A percentile compares a stretch with the other conserved stretches of the same genome.
Evolutionary conservation across 83 land plant genomes (phyloP).

Genomic region (Isoetes engelmannii): DNA sequence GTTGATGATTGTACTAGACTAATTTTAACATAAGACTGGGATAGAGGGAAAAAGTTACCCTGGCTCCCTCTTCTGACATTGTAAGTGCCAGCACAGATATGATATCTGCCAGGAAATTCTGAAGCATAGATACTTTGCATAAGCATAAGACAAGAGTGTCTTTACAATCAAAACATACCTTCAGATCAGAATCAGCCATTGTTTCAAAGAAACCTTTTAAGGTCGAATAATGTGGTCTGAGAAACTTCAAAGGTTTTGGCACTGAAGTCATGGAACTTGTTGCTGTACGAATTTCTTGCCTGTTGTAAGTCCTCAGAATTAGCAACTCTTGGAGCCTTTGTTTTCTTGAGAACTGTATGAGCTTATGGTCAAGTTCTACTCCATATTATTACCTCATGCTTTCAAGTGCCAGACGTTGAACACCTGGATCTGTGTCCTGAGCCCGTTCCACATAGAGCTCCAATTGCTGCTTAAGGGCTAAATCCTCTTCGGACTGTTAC

Average conservation of each 20-base stretch:
- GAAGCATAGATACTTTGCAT: neutral
- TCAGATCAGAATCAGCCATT: conserved; percentile 70
- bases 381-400: conserved; percentile 68
- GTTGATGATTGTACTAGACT: neutral
- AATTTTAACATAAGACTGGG: neutral
- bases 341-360: neutral
- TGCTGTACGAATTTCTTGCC: conserved; percentile 90
- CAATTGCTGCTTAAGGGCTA: conserved; percentile 84
- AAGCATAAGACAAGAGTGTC: neutral
- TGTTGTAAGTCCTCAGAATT: conserved; percentile 11
- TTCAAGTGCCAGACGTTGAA: conserved; percentile 86
- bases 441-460: conserved; percentile 92
- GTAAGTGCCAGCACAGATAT: conserved; percentile 92
- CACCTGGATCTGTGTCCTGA: conserved; percentile 80
- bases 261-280: conserved; percentile 99
- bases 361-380: neutral
- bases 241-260: conserved; percentile 93
- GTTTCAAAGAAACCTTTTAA: conserved; percentile 64
- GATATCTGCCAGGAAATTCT: conserved; percentile 85
- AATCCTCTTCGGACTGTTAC: conserved; percentile 84
- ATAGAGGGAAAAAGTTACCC: conserved; percentile 44
- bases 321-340: too few relatives aligned
- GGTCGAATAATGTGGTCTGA: conserved; percentile 89
- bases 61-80: conserved; percentile 93
- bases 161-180: conserved; percentile 36